These are phyloP conservation scores for Chaetomiaceae sp. DNA, from an alignment of 2,329 filamentous ascomycete genomes.

Conservation along the genomic window DNA sequence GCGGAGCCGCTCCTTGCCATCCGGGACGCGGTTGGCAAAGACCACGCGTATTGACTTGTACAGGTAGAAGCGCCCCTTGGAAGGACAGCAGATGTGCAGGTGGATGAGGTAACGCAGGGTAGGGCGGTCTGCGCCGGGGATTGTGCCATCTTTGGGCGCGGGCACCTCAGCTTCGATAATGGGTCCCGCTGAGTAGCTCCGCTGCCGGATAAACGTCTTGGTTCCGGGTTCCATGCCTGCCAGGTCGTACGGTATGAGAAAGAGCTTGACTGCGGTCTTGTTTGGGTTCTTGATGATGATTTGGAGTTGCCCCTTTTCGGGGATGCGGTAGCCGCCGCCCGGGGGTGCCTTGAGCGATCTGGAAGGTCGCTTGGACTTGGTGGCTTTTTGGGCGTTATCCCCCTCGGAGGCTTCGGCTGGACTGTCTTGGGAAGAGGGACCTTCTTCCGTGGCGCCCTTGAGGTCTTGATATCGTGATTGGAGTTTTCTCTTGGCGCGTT, in stretches of 20 bases:
- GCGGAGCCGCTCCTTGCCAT: slow-evolving; percentile 85
- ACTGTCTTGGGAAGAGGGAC: slow-evolving; percentile 23
- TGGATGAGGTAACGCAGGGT: slow-evolving; percentile 87
- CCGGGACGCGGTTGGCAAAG: slow-evolving; percentile 92
- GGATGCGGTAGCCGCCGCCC: slow-evolving; percentile 89
- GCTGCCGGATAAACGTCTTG: slow-evolving; percentile 93
- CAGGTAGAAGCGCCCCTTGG: slow-evolving; percentile 77
- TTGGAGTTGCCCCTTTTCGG: slow-evolving; percentile 87
- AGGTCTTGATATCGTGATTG: slow-evolving; percentile 41
- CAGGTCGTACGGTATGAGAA: slow-evolving; percentile 88
- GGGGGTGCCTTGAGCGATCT: slow-evolving; percentile 57
- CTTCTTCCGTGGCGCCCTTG: slow-evolving; percentile 28
- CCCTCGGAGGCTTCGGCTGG: slow-evolving; percentile 13
- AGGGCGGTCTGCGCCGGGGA: slow-evolving; percentile 49
- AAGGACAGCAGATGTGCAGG: slow-evolving; percentile 84
- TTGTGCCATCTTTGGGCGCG: slow-evolving; percentile 24
- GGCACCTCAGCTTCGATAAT: slow-evolving; percentile 63
- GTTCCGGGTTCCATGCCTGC: slow-evolving; percentile 88
- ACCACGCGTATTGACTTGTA: slow-evolving; percentile 92
- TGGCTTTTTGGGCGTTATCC: slow-evolving; percentile 22
- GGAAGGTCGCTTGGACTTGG: slow-evolving; percentile 50
- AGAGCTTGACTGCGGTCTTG: slow-evolving; percentile 95
- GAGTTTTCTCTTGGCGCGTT: slow-evolving; percentile 44
- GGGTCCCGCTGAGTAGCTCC: slow-evolving; percentile 83
- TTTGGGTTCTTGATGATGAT: slow-evolving; percentile 98